These are phyloP conservation scores for Hyaloscypha finlandica DNA, from an alignment of 495 filamentous ascomycete genomes.

Conservation along the genomic window DNA sequence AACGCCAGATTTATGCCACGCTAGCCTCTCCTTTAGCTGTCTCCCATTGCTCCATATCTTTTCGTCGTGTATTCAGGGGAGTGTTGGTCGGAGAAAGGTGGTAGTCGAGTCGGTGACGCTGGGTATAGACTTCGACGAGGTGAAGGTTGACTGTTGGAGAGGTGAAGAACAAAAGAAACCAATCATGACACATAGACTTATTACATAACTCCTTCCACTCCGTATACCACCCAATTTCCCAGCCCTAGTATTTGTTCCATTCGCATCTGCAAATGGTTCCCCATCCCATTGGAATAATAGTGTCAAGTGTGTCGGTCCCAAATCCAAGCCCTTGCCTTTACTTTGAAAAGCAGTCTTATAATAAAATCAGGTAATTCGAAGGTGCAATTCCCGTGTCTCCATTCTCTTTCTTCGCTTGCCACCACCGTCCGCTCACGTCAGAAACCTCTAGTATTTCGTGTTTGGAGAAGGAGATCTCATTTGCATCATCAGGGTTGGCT, in stretches of 20 bases:
- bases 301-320: conserved; percentile 2
- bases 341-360: conserved; percentile 54
- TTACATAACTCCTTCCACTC: conserved; percentile 27
- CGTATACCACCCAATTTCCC: neutral
- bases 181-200: conserved; percentile 29
- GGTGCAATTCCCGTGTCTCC: conserved; percentile 97
- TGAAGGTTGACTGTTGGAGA: neutral
- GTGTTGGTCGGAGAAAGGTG: neutral
- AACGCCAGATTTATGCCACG: neutral
- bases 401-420: conserved; percentile 94
- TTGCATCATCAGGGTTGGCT: conserved; percentile 95
- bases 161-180: conserved; percentile 18
- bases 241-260: conserved; percentile 9
- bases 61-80: neutral
- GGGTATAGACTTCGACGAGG: neutral
- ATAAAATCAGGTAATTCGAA: conserved; percentile 95
- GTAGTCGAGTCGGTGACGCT: neutral
- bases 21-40: neutral
- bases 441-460: conserved; percentile 96
- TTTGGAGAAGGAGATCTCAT: conserved; percentile 96
- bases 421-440: conserved; percentile 97
- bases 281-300: neutral
- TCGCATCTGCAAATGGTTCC: conserved; percentile 7
- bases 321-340: neutral
- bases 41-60: neutral